A percentile compares a stretch with the other conserved stretches of the same genome.
phyloP scores from a whole-genome alignment of 345 rosid species.

The Murraya koenigii region DNA sequence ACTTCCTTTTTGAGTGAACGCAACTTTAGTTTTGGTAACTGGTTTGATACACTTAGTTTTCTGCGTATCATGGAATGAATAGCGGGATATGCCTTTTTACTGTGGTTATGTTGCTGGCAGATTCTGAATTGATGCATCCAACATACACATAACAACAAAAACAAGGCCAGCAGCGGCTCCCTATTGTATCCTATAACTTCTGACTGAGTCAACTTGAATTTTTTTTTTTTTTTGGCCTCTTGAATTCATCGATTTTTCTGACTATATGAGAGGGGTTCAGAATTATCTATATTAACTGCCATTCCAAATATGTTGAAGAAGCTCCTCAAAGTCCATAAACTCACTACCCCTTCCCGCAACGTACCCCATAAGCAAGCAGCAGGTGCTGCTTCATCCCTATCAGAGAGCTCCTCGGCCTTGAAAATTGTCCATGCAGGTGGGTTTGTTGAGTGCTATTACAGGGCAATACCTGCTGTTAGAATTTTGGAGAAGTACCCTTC shows the following conservation, averaged over 20 bases:
- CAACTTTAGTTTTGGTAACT: no score
- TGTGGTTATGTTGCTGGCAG: neutral
- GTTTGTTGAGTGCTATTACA: slow-evolving; percentile 30
- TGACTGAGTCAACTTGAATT: no score
- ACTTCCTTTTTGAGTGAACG: neutral
- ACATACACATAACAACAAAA: slow-evolving; percentile 7
- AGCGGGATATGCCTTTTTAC: neutral
- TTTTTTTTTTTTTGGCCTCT: neutral
- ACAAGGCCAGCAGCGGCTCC: neutral
- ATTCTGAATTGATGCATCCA: neutral
- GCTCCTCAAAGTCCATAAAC: slow-evolving; percentile 27
- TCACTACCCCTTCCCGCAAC: neutral
- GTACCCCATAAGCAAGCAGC: neutral
- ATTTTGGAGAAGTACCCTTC: slow-evolving; percentile 47
- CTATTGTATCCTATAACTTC: neutral
- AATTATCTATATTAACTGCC: neutral
- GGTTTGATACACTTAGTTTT: no score
- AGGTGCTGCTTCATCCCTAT: neutral
- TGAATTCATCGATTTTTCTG: slow-evolving; percentile 7
- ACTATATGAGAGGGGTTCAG: neutral
- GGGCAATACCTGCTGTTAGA: slow-evolving; percentile 36
- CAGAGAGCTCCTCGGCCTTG: slow-evolving; percentile 14
- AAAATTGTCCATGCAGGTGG: slow-evolving; percentile 46
- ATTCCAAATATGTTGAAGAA: slow-evolving; percentile 26
- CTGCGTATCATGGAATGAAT: no score